A percentile compares a stretch with the other conserved stretches of the same genome.
Conservation (phyloP, 1,284 basidiomycete species). For the Hypsizygus ulmarius region DNA sequence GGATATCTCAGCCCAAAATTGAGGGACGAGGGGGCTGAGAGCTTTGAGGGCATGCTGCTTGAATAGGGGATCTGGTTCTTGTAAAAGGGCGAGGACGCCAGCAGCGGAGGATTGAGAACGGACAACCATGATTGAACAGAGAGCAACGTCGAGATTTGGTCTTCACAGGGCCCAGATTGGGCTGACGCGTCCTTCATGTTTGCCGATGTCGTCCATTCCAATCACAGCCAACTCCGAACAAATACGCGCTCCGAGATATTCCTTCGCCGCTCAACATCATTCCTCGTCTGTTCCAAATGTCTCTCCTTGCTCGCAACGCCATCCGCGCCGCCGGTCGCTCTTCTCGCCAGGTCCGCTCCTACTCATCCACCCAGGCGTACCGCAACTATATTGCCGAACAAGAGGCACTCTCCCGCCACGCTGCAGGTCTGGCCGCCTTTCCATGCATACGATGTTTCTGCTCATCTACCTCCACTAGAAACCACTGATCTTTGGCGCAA, state of each 20-base stretch:
- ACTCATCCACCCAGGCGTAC: slow-evolving; percentile 24
- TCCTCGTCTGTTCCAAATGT: slow-evolving; percentile 42
- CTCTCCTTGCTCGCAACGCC: slow-evolving; percentile 48
- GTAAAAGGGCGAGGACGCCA: slow-evolving; percentile 86
- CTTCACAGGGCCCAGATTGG: slow-evolving; percentile 21
- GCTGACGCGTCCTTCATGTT: slow-evolving; percentile 41
- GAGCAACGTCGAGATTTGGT: slow-evolving; percentile 12
- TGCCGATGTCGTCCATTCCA: slow-evolving; percentile 25
- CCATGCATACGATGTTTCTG: slow-evolving; percentile 7
- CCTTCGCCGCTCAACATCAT: slow-evolving; percentile 24
- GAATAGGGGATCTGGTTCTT: slow-evolving; percentile 83
- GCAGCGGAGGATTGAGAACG: slow-evolving; percentile 77
- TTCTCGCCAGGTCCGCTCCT: slow-evolving; percentile 33
- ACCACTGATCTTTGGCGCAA: slow-evolving; percentile 81
- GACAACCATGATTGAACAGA: slow-evolving; percentile 48
- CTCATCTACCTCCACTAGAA: slow-evolving; percentile 39
- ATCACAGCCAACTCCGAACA: slow-evolving; percentile 29
- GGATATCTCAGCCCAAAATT: slow-evolving; percentile 98
- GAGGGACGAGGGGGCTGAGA: slow-evolving; percentile 80
- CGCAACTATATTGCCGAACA: slow-evolving; percentile 54
- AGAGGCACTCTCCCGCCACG: slow-evolving; percentile 63
- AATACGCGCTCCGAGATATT: slow-evolving; percentile 31
- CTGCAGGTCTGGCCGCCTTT: slow-evolving; percentile 45
- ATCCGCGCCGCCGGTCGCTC: slow-evolving; percentile 45
- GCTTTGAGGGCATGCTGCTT: slow-evolving; percentile 88